Percentiles rank a stretch among this genome's conserved stretches.
Conservation (phyloP, 805 yeast genomes). For the Monosporozyma unispora region DNA sequence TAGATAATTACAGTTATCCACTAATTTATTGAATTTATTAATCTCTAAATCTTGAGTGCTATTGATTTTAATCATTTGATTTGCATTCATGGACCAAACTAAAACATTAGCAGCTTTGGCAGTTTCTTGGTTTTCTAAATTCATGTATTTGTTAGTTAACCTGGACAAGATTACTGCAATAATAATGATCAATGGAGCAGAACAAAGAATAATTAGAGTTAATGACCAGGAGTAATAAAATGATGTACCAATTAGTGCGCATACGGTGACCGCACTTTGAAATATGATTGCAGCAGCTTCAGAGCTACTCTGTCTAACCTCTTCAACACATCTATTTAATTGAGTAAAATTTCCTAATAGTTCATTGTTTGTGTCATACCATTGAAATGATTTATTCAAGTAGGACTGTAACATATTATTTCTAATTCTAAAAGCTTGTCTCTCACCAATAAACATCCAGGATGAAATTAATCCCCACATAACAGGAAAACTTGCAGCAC, state of each 20-base stretch:
- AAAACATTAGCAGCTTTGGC: constrained; percentile 50
- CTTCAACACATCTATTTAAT: constrained; percentile 65
- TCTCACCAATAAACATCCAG: constrained; percentile 70
- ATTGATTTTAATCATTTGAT: constrained; percentile 51
- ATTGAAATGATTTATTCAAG: constrained; percentile 37
- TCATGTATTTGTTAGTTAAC: constrained; percentile 41
- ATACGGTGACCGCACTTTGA: constrained; percentile 44
- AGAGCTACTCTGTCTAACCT: constrained; percentile 55
- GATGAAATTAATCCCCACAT: constrained; percentile 47
- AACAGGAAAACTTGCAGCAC: constrained; percentile 36
- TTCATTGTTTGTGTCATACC: constrained; percentile 55
- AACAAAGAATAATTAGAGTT: constrained; percentile 66
- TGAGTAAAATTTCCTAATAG: constrained; percentile 58
- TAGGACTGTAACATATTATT: constrained; percentile 35
- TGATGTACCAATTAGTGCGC: constrained; percentile 53
- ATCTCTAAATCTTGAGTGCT: constrained; percentile 49
- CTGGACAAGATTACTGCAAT: constrained; percentile 44
- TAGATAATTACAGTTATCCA: constrained; percentile 29
- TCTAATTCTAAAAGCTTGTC: constrained; percentile 53
- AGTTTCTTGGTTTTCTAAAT: constrained; percentile 47
- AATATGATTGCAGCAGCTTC: constrained; percentile 53
- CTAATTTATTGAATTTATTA: constrained; percentile 31
- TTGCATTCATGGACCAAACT: constrained; percentile 61
- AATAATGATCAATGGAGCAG: constrained; percentile 56
- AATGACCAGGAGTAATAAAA: constrained; percentile 78